These are phyloP conservation scores for Zymoseptoria pseudotritici DNA, from an alignment of 2,329 filamentous ascomycete genomes.

Conservation along the genomic window DNA sequence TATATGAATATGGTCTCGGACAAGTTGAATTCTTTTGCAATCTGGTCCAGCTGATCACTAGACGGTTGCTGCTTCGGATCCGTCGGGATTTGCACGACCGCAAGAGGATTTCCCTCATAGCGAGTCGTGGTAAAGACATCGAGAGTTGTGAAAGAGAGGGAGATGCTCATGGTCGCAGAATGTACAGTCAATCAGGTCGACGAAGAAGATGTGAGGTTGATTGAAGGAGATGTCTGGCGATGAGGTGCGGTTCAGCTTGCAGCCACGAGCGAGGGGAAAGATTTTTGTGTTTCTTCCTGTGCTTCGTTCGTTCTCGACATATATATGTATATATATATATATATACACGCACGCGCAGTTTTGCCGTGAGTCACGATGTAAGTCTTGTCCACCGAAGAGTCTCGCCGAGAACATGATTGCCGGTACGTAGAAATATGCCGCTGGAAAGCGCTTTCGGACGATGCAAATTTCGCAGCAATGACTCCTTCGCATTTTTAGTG, in stretches of 20 bases:
- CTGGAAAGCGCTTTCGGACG: background rate
- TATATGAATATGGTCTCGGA: constrained; percentile 53
- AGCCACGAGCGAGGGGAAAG: background rate
- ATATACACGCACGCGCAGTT: background rate
- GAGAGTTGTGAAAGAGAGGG: constrained; percentile 29
- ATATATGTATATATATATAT: background rate
- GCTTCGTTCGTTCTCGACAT: background rate
- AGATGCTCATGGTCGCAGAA: background rate
- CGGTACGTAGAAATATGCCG: background rate
- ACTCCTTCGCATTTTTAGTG: background rate
- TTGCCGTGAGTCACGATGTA: background rate
- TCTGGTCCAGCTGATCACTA: constrained; percentile 45
- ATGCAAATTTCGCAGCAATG: background rate
- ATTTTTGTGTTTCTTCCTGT: background rate
- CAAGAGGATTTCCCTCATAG: constrained; percentile 49
- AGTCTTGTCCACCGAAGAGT: background rate
- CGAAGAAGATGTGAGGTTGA: background rate
- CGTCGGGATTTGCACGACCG: constrained; percentile 44
- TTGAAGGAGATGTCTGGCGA: background rate
- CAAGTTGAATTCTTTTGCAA: constrained; percentile 52
- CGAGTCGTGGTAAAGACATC: constrained; percentile 44
- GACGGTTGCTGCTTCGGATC: constrained; percentile 26
- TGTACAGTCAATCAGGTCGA: background rate
- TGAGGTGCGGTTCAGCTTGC: background rate
- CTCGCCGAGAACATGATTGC: background rate